Base-by-base conservation (phyloP, 1,284 basidiomycete species). In the Fomitopsis schrenkii region DNA sequence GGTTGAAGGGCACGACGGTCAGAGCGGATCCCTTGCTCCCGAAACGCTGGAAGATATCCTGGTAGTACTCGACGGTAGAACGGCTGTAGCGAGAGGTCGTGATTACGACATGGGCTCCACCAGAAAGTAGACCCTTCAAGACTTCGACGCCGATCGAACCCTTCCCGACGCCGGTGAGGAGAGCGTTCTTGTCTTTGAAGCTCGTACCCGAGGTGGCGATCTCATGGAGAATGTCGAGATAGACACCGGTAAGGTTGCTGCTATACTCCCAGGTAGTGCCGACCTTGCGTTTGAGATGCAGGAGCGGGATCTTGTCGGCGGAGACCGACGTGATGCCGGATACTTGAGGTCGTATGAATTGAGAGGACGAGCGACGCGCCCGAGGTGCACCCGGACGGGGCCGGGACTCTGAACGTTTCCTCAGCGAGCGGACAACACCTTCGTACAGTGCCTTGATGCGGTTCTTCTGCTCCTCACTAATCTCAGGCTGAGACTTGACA, bases 1-100 rank as follows among this genome's bases (percentile, higher is more conserved):
- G 96, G 74, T 99, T 99, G 87, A 98, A 98, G 40, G 97, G 97
- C 35, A 99, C 96, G 53, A 99, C 96, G 17, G 95, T 97, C 57
- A 99, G 84, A 44, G 95, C 93, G 42, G 97, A 97, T 35, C 95
- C 97, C 66, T 94, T 91, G 70, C 94, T 94, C 46, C 97, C 97
- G 70, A 91, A 91, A 68, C 93, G 90, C 76, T 99, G 97, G 86
- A 94, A 99, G 77, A 99, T 97, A 61, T 88, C 90, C 77, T 99
- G 97, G 78, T 99, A 99, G 78, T 97, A 99, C 77, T 98, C 96
- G 65, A 99, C 95, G 8, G 93, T 95, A 55, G 90, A 87, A 64
- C 96, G 93, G 74, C 83, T 95, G 79, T 96, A 97, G 68, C 95
- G 90, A 35, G 95, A 98, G 33, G 97, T 99, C 30, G 97, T 99